phyloP scores from a whole-genome alignment of 139 green algal species.

The Trebouxia sp. region DNA sequence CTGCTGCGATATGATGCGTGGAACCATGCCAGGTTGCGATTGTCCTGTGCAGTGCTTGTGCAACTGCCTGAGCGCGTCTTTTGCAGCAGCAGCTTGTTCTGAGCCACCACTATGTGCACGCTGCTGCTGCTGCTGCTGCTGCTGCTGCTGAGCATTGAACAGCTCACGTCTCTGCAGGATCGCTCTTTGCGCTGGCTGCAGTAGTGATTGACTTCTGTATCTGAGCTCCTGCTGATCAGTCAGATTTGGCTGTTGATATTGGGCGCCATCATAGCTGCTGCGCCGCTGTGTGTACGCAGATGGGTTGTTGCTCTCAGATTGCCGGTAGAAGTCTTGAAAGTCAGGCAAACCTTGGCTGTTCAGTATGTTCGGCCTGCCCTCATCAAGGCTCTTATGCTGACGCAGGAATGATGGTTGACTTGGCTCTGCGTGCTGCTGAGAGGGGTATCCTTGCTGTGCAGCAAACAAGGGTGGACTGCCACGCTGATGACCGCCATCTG shows the following conservation, averaged over 20 bases:
- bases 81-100: not conserved
- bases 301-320: not conserved
- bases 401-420: too few relatives aligned
- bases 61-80: not conserved
- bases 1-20: not conserved
- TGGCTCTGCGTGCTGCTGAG: not conserved
- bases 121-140: not conserved
- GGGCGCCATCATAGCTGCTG: conserved; percentile 6
- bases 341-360: not conserved
- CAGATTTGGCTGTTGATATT: not conserved
- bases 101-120: not conserved
- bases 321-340: not conserved
- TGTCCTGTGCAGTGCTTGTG: conserved; percentile 2
- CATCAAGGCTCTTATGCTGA: too few relatives aligned
- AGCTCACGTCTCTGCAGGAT: not conserved
- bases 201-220: not conserved
- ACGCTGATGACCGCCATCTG: not conserved
- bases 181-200: not conserved
- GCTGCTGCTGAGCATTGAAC: not conserved
- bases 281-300: not conserved
- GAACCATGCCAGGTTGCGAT: not conserved
- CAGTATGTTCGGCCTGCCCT: too few relatives aligned
- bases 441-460: not conserved
- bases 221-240: not conserved
- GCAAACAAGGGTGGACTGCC: not conserved